Conservation (phyloP, 108 stramenopile genomes). For the Cyclostephanos invisitatus region DNA sequence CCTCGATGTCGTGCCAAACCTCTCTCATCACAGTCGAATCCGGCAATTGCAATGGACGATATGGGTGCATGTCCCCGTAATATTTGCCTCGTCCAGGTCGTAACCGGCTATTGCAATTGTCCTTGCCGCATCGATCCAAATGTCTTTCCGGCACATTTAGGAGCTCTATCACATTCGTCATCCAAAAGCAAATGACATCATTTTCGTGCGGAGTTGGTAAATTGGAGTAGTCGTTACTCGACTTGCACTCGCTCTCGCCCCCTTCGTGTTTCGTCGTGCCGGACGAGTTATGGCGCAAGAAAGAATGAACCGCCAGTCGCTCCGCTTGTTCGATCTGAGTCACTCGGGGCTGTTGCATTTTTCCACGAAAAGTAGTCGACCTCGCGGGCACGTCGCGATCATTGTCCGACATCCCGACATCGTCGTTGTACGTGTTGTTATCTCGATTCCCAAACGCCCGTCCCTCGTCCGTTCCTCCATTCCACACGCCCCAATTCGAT, state of each 20-base stretch:
- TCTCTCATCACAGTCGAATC: slow-evolving; percentile 17
- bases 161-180: slow-evolving; percentile 46
- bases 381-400: background rate
- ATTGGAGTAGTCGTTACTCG: slow-evolving; percentile 17
- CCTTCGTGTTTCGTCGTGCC: slow-evolving; percentile 13
- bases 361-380: background rate
- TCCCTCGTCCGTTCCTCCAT: background rate
- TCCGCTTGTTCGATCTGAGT: slow-evolving; percentile 41
- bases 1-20: slow-evolving; percentile 10
- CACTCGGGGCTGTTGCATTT: slow-evolving; percentile 13
- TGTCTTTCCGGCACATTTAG: slow-evolving; percentile 21
- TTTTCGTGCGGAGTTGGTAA: slow-evolving; percentile 25
- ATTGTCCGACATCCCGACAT: background rate
- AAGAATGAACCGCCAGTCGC: slow-evolving; percentile 30
- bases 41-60: slow-evolving; percentile 36
- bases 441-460: background rate
- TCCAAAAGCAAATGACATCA: slow-evolving; percentile 40
- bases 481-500: slow-evolving; percentile 5
- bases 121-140: slow-evolving; percentile 11
- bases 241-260: background rate
- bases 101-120: background rate
- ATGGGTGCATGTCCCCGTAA: slow-evolving; percentile 17
- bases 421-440: slow-evolving; percentile 4
- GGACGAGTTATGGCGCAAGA: slow-evolving; percentile 19
- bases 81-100: slow-evolving; percentile 16